Evolutionary conservation across 2,329 filamentous ascomycete genomes (phyloP).

Genomic region (Sporothrix luriei): DNA sequence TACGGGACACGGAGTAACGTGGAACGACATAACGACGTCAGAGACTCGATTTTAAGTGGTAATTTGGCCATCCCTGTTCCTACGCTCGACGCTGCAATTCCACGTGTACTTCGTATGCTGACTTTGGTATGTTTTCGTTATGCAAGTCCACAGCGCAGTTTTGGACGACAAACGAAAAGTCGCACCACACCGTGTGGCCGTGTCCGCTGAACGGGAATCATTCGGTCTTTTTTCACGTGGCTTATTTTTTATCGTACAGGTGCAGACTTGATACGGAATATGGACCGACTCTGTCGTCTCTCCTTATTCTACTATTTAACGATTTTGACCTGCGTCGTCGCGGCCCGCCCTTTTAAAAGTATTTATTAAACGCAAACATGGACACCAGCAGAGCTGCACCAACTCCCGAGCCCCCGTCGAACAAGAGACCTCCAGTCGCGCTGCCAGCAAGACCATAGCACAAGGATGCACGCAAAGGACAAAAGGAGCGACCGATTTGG

Average conservation of each 20-base stretch:
- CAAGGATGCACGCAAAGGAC: not conserved
- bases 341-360: not conserved
- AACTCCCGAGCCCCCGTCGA: not conserved
- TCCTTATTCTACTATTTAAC: not conserved
- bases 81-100: not conserved
- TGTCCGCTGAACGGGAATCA: not conserved
- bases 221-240: not conserved
- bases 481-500: no score
- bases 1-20: not conserved
- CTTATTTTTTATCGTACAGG: not conserved
- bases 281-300: not conserved
- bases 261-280: constrained; percentile 1
- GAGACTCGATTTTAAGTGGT: constrained; percentile 5
- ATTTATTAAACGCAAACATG: not conserved
- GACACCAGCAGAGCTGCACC: not conserved
- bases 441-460: not conserved
- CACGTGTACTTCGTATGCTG: constrained; percentile 11
- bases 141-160: not conserved
- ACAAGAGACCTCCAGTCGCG: not conserved
- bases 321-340: not conserved
- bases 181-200: not conserved
- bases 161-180: not conserved
- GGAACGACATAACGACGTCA: not conserved
- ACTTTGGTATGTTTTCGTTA: not conserved
- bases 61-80: not conserved